Percentiles rank a stretch among this genome's conserved stretches.
These are phyloP conservation scores for Hypoxylon fragiforme DNA, from an alignment of 495 filamentous ascomycete genomes.

Conservation along the genomic window DNA sequence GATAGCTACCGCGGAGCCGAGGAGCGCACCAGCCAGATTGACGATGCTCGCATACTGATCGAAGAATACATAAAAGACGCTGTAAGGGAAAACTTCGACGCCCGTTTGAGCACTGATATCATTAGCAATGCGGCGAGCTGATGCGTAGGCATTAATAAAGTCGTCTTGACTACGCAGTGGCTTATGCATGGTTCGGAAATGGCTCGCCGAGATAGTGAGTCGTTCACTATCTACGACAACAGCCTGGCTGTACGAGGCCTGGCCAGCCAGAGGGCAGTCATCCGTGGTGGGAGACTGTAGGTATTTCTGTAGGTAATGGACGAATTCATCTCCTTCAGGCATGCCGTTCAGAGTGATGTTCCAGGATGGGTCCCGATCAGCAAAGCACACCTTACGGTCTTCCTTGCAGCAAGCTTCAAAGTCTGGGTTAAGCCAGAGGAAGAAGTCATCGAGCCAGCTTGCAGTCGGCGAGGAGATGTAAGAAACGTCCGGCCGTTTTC, in stretches of 20 bases:
- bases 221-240: constrained; percentile 72
- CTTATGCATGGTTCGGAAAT: constrained; percentile 89
- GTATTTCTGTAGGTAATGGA: constrained; percentile 82
- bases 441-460: constrained; percentile 96
- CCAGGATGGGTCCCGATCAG: constrained; percentile 73
- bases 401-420: constrained; percentile 79
- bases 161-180: constrained; percentile 86
- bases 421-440: constrained; percentile 89
- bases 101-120: constrained; percentile 68
- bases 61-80: constrained; percentile 97
- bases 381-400: constrained; percentile 71
- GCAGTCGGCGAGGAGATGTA: constrained; percentile 92
- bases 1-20: constrained; percentile 79
- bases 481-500: constrained; percentile 85
- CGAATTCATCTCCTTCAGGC: constrained; percentile 89
- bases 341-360: constrained; percentile 86
- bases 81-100: constrained; percentile 89
- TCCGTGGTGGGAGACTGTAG: constrained; percentile 75
- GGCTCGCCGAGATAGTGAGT: constrained; percentile 72
- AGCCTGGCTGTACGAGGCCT: constrained; percentile 83
- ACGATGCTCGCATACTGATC: constrained; percentile 93
- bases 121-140: constrained; percentile 85
- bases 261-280: constrained; percentile 83
- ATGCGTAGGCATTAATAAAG: constrained; percentile 87
- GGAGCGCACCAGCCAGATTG: constrained; percentile 70